Evolutionary conservation across 352 stramenopile species (phyloP).

Genomic region (Globisporangium irregulare): DNA sequence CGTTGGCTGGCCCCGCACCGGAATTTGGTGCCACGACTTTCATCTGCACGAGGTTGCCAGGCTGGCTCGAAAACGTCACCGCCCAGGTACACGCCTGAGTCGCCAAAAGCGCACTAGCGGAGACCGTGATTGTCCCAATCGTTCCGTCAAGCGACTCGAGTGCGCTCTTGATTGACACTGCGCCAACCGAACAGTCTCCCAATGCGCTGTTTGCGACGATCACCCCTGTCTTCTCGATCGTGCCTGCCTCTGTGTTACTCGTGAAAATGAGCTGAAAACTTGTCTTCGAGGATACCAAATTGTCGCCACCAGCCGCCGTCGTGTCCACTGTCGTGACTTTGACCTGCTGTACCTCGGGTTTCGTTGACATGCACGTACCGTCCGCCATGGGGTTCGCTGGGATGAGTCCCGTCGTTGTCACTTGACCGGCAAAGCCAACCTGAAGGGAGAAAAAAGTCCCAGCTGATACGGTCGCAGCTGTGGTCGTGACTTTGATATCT

Average conservation of each 20-base stretch:
- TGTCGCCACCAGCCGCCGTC: slow-evolving; percentile 86
- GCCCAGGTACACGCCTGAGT: slow-evolving; percentile 83
- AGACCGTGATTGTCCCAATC: slow-evolving; percentile 47
- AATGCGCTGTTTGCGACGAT: slow-evolving; percentile 81
- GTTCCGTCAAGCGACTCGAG: slow-evolving; percentile 44
- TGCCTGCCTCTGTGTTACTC: slow-evolving; percentile 47
- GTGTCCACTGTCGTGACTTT: slow-evolving; percentile 88
- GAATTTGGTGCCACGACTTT: slow-evolving; percentile 53
- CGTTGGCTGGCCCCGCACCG: slow-evolving; percentile 28
- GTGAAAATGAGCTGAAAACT: slow-evolving; percentile 89
- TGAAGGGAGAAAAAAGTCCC: slow-evolving; percentile 46
- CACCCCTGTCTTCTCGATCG: slow-evolving; percentile 56
- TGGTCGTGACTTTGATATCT: slow-evolving; percentile 56
- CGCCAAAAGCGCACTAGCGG: slow-evolving; percentile 36
- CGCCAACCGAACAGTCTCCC: slow-evolving; percentile 81
- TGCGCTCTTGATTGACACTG: slow-evolving; percentile 42
- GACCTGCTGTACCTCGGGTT: slow-evolving; percentile 89
- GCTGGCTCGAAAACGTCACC: slow-evolving; percentile 88
- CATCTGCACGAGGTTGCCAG: slow-evolving; percentile 83
- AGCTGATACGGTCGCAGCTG: slow-evolving; percentile 26
- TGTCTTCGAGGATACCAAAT: slow-evolving; percentile 80
- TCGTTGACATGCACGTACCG: slow-evolving; percentile 57
- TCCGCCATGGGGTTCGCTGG: slow-evolving; percentile 63
- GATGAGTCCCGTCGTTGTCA: slow-evolving; percentile 78
- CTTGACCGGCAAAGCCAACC: slow-evolving; percentile 41